Evolutionary conservation across 352 stramenopile genomes (phyloP), one percentile per base, ranked within the genome.

Genomic region (Phytopythium chamaehyphon): DNA sequence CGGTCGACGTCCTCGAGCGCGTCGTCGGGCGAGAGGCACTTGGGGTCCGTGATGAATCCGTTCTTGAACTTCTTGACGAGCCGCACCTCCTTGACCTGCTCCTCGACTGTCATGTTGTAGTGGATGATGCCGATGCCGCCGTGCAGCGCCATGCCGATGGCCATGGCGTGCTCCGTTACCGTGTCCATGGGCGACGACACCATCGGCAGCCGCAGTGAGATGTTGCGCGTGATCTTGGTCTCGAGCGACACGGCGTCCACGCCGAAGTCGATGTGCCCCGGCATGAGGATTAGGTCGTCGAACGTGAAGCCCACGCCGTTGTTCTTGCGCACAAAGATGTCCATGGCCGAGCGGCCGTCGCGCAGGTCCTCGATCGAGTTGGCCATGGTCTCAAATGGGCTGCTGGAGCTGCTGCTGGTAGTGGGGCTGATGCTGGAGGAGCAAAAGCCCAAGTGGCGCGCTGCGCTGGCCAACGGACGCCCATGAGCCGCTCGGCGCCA

Each of bases 1-100:
- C 71, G 64, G 62, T 98, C 83, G 10, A 99, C 95, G 66, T 99
- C 95, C 10, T 73, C 87, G 18, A 99, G 80, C 16, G 96, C 99
- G 71, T 98, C 66, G 42, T 98, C 81, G 1, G 96, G 96, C 42
- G 87, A 97, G 18, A 99, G 77, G 59, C 88, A 97, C 62, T 98
- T 94, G 39, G 97, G 97, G 76, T 99, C 95, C 24, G 94, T 98
- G 73, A 99, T 99, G 80, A 99, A 99, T 37, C 97, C 97, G 73
- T 99, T 99, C 82, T 99, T 99, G 79, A 98, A 99, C 60, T 98
- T 97, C 82, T 99, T 99, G 26, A 99, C 97, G 19, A 94, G 73
- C 31, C 70, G 68, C 70, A 97, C 90, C 62, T 95, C 86, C 61
- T 93, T 93, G 22, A 88, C 96, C 76, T 99, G 97, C 55, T 99